Evolutionary conservation across 2,329 filamentous ascomycete species (phyloP).

Genomic region (Mycocentrospora acerina): DNA sequence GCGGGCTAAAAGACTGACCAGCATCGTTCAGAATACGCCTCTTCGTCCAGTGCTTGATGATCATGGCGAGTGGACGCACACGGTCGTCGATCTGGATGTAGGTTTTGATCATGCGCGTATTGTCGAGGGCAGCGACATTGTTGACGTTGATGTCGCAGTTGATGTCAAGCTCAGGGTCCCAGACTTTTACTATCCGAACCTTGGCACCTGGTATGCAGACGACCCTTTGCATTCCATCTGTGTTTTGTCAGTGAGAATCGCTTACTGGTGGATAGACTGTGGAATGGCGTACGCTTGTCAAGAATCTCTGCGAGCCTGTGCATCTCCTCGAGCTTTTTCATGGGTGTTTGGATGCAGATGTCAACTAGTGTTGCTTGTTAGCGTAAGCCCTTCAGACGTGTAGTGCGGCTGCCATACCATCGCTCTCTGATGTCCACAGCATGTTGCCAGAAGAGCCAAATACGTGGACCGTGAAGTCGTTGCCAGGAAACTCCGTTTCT

Average conservation of each 20-base stretch:
- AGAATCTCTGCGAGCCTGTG: slow-evolving; percentile 88
- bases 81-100: slow-evolving; percentile 93
- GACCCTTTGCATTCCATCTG: slow-evolving; percentile 95
- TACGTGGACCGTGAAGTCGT: slow-evolving; percentile 84
- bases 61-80: slow-evolving; percentile 90
- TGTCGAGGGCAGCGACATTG: slow-evolving; percentile 90
- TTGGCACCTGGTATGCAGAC: slow-evolving; percentile 94
- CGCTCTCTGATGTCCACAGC: slow-evolving; percentile 91
- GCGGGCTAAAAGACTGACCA: slow-evolving; percentile 61
- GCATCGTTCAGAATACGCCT: slow-evolving; percentile 92
- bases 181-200: slow-evolving; percentile 97
- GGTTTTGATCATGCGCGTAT: slow-evolving; percentile 95
- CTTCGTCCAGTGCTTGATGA: slow-evolving; percentile 97
- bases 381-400: slow-evolving; percentile 2
- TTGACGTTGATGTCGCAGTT: slow-evolving; percentile 99
- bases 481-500: slow-evolving; percentile 87
- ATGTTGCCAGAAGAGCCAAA: slow-evolving; percentile 98
- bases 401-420: slow-evolving; percentile 62
- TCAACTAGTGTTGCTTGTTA: slow-evolving; percentile 66
- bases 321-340: slow-evolving; percentile 83
- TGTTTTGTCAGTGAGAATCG: slow-evolving; percentile 35
- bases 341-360: slow-evolving; percentile 92
- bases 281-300: slow-evolving; percentile 69
- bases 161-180: slow-evolving; percentile 88
- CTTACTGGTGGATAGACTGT: neutral